These are phyloP conservation scores for Xerocomus nothofagi DNA, from an alignment of 1,284 basidiomycete species.

Conservation along the genomic window DNA sequence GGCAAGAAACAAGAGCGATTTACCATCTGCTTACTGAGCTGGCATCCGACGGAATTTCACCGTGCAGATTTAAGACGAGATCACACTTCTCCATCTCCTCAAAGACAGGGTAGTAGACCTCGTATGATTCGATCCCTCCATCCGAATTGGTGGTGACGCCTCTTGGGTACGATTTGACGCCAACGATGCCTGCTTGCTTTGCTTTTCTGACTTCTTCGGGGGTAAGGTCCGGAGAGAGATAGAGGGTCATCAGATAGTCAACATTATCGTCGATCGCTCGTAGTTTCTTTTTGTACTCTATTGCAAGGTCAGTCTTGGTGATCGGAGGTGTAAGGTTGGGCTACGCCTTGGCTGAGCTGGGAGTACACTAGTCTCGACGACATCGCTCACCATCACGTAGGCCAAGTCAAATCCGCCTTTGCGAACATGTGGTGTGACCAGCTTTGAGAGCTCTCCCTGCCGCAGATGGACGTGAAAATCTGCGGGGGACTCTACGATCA, in stretches of 20 bases:
- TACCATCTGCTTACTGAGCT: constrained; percentile 53
- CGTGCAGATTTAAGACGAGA: constrained; percentile 96
- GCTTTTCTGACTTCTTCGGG: constrained; percentile 92
- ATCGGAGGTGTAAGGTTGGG: constrained; percentile 96
- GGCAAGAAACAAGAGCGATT: constrained; percentile 1
- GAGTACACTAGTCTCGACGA: constrained; percentile 3
- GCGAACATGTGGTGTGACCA: constrained; percentile 90
- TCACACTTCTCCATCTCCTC: constrained; percentile 91
- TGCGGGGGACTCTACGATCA: constrained; percentile 67
- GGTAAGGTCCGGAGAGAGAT: constrained; percentile 88
- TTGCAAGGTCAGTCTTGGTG: constrained; percentile 79
- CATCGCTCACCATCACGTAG: constrained; percentile 87
- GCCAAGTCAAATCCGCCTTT: constrained; percentile 89
- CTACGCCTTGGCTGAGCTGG: constrained; percentile 42
- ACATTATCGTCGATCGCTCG: constrained; percentile 75
- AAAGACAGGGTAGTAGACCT: constrained; percentile 93
- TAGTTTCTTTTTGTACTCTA: constrained; percentile 79
- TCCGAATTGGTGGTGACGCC: constrained; percentile 99
- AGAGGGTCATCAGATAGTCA: constrained; percentile 95
- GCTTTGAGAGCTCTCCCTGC: constrained; percentile 78
- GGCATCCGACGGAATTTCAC: constrained; percentile 93
- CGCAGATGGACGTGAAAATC: constrained; percentile 98
- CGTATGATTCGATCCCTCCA: constrained; percentile 95
- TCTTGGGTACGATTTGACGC: constrained; percentile 96
- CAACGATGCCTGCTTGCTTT: constrained; percentile 82